Percentiles rank a stretch among this genome's conserved stretches.
phyloP scores from a whole-genome alignment of 1,284 basidiomycete species.

The Puccinia triticina region DNA sequence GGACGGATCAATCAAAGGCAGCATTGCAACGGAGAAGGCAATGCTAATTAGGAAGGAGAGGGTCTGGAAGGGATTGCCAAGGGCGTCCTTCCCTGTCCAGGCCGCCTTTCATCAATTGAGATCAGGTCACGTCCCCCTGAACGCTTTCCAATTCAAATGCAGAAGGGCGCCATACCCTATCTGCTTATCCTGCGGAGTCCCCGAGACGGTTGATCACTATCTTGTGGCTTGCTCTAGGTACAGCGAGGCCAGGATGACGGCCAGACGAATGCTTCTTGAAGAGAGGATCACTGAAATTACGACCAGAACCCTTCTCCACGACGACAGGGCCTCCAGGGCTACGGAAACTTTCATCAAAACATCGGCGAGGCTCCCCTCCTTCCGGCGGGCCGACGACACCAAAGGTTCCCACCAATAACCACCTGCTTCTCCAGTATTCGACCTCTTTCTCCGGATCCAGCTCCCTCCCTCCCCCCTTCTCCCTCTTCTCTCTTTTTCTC shows the following conservation, averaged over 20 bases:
- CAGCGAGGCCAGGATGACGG: neutral
- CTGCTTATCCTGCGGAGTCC: no score
- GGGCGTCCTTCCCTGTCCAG: neutral
- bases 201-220: conserved; percentile 13
- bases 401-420: no score
- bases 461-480: no score
- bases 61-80: neutral
- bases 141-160: no score
- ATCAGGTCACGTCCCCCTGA: no score
- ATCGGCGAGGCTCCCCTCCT: no score
- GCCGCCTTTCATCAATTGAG: neutral
- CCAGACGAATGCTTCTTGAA: neutral
- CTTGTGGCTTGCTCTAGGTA: neutral
- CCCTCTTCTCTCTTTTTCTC: no score
- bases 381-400: neutral
- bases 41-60: neutral
- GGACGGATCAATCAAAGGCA: neutral
- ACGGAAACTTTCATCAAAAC: no score
- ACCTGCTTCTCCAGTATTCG: no score
- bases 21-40: neutral
- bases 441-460: no score
- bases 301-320: neutral
- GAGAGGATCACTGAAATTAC: neutral
- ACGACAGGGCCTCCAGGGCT: no score
- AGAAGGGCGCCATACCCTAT: no score